phyloP scores from a whole-genome alignment of 345 rosid genomes.

The Cochlearia excelsa region DNA sequence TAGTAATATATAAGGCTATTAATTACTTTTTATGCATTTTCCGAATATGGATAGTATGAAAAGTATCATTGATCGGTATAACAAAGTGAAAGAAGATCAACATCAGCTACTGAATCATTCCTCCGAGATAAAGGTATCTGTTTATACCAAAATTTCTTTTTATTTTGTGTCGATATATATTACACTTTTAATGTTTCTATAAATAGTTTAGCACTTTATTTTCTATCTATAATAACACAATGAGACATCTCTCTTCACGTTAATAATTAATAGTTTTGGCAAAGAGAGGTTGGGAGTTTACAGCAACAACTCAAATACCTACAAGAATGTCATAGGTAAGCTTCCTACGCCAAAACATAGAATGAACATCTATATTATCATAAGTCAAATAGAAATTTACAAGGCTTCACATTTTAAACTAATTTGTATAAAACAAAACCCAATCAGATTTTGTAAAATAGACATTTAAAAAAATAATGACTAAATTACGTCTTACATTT shows the following conservation, averaged over 20 bases:
- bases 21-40: background rate
- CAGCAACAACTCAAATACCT: constrained; percentile 62
- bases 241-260: too few relatives aligned
- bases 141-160: background rate
- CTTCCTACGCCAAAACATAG: too few relatives aligned
- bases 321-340: constrained; percentile 71
- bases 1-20: background rate
- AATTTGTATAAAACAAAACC: too few relatives aligned
- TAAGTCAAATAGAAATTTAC: too few relatives aligned
- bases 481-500: too few relatives aligned
- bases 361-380: too few relatives aligned
- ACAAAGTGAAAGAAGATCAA: constrained; percentile 54
- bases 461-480: too few relatives aligned
- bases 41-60: constrained; percentile 47
- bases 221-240: too few relatives aligned
- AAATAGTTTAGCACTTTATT: too few relatives aligned
- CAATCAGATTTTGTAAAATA: too few relatives aligned
- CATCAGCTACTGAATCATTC: constrained; percentile 51
- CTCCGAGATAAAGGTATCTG: constrained; percentile 62
- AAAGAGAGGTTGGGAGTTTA: constrained; percentile 64
- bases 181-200: background rate
- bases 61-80: constrained; percentile 61
- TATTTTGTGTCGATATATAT: background rate
- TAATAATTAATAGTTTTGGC: constrained; percentile 58
- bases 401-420: too few relatives aligned